Percentiles rank a stretch among this genome's conserved stretches.
These are phyloP conservation scores for Hawksworthiomyces lignivorus DNA, from an alignment of 2,329 filamentous ascomycete species.

Conservation along the genomic window DNA sequence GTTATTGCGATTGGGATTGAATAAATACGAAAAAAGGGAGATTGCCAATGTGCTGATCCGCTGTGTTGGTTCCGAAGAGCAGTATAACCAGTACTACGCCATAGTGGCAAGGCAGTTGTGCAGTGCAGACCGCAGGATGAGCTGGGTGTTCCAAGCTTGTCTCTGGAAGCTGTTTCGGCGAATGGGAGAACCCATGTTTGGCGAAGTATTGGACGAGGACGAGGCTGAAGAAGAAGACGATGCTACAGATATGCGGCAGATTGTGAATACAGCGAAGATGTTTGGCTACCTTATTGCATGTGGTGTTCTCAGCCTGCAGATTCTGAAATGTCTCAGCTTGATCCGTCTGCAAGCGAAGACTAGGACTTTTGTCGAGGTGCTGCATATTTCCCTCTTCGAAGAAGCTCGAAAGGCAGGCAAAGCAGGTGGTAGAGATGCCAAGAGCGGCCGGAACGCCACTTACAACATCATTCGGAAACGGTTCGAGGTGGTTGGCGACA, in stretches of 20 bases:
- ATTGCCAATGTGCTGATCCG: slow-evolving; percentile 82
- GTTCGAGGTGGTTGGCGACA: slow-evolving; percentile 56
- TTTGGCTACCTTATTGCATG: slow-evolving; percentile 44
- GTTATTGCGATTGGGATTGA: slow-evolving; percentile 73
- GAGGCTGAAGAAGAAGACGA: slow-evolving; percentile 38
- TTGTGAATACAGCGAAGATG: slow-evolving; percentile 47
- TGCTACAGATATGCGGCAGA: slow-evolving; percentile 39
- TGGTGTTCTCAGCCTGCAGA: slow-evolving; percentile 35
- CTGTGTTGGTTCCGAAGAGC: slow-evolving; percentile 73
- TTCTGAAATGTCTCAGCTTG: slow-evolving; percentile 68
- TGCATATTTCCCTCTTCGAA: slow-evolving; percentile 69
- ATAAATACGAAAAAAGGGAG: slow-evolving; percentile 77
- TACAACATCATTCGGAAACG: slow-evolving; percentile 46
- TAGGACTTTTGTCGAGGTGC: slow-evolving; percentile 68
- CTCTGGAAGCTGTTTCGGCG: slow-evolving; percentile 80
- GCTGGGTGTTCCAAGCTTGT: slow-evolving; percentile 79
- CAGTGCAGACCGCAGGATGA: slow-evolving; percentile 57
- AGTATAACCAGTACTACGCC: slow-evolving; percentile 91
- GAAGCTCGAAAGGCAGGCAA: slow-evolving; percentile 44
- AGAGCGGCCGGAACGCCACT: slow-evolving; percentile 18
- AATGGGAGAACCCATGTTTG: slow-evolving; percentile 73
- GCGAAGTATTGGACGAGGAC: slow-evolving; percentile 50
- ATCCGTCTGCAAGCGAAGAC: slow-evolving; percentile 70
- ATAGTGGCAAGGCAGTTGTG: slow-evolving; percentile 75
- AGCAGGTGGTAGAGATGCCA: slow-evolving; percentile 31